Conservation (phyloP, 2,329 filamentous ascomycete species). For the Arthroderma sp. region DNA sequence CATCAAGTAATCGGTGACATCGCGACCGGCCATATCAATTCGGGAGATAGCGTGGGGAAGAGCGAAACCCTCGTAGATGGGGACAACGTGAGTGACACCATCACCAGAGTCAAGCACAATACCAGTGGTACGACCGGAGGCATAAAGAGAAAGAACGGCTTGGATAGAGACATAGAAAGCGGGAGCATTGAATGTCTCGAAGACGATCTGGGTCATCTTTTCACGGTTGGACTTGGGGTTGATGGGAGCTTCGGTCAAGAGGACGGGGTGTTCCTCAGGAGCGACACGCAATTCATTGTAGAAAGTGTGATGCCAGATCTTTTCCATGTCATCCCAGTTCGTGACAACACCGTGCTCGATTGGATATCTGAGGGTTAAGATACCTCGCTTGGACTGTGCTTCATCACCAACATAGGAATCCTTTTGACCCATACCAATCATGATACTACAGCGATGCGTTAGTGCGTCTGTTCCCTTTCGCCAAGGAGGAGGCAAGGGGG, state of each 20-base stretch:
- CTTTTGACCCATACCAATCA: constrained; percentile 99
- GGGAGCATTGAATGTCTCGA: constrained; percentile 99
- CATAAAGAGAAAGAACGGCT: constrained; percentile 97
- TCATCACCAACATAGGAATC: constrained; percentile 99
- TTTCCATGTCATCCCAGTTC: constrained; percentile 99
- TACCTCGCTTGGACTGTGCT: constrained; percentile 99
- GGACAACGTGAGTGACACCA: constrained; percentile 99
- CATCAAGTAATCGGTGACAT: constrained; percentile 98
- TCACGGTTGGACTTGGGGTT: constrained; percentile 99
- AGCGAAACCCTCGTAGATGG: constrained; percentile 99
- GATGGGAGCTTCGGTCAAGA: constrained; percentile 98
- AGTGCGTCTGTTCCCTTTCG: constrained; percentile 11
- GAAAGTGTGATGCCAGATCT: constrained; percentile 99
- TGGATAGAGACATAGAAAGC: constrained; percentile 99
- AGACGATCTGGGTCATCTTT: constrained; percentile 99
- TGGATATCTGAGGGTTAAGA: constrained; percentile 96
- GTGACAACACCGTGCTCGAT: constrained; percentile 99
- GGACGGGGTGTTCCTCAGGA: constrained; percentile 98
- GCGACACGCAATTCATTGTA: constrained; percentile 99
- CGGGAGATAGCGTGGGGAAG: constrained; percentile 99
- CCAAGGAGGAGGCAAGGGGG: constrained; percentile 1
- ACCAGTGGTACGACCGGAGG: constrained; percentile 99
- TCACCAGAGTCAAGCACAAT: constrained; percentile 99
- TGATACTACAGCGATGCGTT: constrained; percentile 59
- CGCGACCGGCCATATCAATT: constrained; percentile 99